phyloP scores from a whole-genome alignment of 2,329 filamentous ascomycete species.

The Ophiocordyceps unilateralis region DNA sequence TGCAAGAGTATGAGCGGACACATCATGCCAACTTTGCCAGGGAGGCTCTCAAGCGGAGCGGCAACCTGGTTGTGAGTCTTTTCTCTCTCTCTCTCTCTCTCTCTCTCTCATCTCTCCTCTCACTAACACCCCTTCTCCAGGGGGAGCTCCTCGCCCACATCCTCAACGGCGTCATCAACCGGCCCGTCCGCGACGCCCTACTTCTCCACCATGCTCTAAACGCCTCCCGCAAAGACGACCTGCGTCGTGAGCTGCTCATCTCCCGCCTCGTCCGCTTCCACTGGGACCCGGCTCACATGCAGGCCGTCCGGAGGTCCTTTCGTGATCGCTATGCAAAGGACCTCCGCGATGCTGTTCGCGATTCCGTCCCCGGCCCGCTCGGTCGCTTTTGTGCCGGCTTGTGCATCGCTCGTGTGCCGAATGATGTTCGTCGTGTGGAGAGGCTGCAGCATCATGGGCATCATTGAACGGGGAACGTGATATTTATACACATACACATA shows the following conservation, averaged over 20 bases:
- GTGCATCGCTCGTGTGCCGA: slow-evolving; percentile 42
- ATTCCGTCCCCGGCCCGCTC: slow-evolving; percentile 62
- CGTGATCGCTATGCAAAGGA: slow-evolving; percentile 56
- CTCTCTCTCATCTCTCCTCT: background rate
- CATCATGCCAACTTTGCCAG: slow-evolving; percentile 72
- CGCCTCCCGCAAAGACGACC: slow-evolving; percentile 48
- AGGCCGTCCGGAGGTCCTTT: slow-evolving; percentile 64
- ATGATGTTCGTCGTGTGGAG: slow-evolving; percentile 36
- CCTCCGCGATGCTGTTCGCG: slow-evolving; percentile 61
- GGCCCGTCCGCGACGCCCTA: slow-evolving; percentile 79
- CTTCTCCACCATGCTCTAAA: slow-evolving; percentile 81
- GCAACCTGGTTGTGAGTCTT: slow-evolving; percentile 71
- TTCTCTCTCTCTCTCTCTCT: slow-evolving; percentile 1
- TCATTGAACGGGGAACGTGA: too few species aligned
- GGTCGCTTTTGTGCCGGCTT: slow-evolving; percentile 59
- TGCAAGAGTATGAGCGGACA: slow-evolving; percentile 56
- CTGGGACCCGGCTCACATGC: slow-evolving; percentile 77
- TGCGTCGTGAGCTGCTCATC: slow-evolving; percentile 74
- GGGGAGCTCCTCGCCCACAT: slow-evolving; percentile 90
- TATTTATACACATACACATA: background rate
- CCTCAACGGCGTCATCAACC: slow-evolving; percentile 92
- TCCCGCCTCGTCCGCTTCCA: slow-evolving; percentile 76
- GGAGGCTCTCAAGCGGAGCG: slow-evolving; percentile 74
- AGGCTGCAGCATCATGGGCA: slow-evolving; percentile 1
- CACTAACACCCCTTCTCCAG: slow-evolving; percentile 24